Evolutionary conservation across 306 rosid genomes (phyloP).

Genomic region (Prunus mume): DNA sequence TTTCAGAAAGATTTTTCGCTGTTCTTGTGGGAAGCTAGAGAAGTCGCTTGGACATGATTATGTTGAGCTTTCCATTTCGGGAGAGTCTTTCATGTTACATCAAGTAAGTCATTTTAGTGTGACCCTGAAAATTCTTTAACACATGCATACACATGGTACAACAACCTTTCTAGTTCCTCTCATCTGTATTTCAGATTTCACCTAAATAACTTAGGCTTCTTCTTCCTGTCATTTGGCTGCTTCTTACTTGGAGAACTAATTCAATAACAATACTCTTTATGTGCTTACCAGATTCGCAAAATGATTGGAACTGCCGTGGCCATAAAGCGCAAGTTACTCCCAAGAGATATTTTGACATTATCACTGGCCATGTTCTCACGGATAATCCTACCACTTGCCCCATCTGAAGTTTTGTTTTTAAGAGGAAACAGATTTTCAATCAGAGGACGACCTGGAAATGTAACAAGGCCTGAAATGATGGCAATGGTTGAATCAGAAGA

Average conservation of each 20-base stretch:
- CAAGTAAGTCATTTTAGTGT: constrained; percentile 54
- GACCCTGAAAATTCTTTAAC: neutral
- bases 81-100: constrained; percentile 93
- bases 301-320: constrained; percentile 93
- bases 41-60: constrained; percentile 46
- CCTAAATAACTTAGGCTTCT: neutral
- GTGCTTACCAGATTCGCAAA: constrained; percentile 66
- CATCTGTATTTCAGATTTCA: constrained; percentile 4
- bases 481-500: constrained; percentile 71
- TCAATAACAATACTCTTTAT: constrained; percentile 7
- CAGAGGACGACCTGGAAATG: constrained; percentile 49
- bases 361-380: constrained; percentile 73
- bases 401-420: constrained; percentile 69
- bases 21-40: constrained; percentile 79
- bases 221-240: neutral
- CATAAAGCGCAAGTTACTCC: constrained; percentile 75
- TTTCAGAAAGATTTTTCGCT: constrained; percentile 61
- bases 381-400: constrained; percentile 78
- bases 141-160: neutral
- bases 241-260: constrained; percentile 4
- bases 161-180: neutral
- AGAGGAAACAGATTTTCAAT: constrained; percentile 63
- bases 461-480: constrained; percentile 66
- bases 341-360: constrained; percentile 54
- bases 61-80: constrained; percentile 76